These are phyloP conservation scores for Kurtzmaniella fragi DNA, from an alignment of 805 yeast species.

Conservation along the genomic window DNA sequence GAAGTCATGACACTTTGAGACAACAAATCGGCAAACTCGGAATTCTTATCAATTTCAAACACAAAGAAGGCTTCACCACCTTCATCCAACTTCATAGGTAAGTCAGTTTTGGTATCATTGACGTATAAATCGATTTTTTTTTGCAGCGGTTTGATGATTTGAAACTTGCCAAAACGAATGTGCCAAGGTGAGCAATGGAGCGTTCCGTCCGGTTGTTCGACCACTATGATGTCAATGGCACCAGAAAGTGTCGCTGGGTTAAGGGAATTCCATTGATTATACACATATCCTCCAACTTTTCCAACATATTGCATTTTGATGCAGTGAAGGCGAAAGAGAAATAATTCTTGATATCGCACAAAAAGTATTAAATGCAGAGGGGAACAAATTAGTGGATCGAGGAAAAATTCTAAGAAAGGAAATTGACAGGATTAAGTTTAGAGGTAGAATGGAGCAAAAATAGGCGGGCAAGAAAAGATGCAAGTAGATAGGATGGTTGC, in stretches of 20 bases:
- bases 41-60: slow-evolving; percentile 68
- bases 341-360: no score
- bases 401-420: no score
- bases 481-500: no score
- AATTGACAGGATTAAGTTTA: no score
- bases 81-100: slow-evolving; percentile 95
- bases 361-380: no score
- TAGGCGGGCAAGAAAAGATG: no score
- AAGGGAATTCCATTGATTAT: slow-evolving; percentile 94
- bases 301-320: slow-evolving; percentile 88
- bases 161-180: slow-evolving; percentile 92
- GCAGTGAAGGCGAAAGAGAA: no score
- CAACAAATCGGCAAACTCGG: slow-evolving; percentile 39
- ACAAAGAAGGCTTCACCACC: slow-evolving; percentile 98
- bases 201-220: slow-evolving; percentile 80
- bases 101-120: slow-evolving; percentile 71
- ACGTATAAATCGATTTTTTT: slow-evolving; percentile 88
- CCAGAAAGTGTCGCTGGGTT: slow-evolving; percentile 96
- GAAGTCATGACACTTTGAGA: slow-evolving; percentile 80
- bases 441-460: no score
- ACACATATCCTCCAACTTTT: slow-evolving; percentile 88
- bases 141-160: slow-evolving; percentile 87
- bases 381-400: no score
- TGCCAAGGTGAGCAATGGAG: slow-evolving; percentile 94
- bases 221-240: slow-evolving; percentile 93